Evolutionary conservation across 805 yeast genomes (phyloP), one percentile per base, ranked within the genome.

Genomic region (Cephaloascus albidus): DNA sequence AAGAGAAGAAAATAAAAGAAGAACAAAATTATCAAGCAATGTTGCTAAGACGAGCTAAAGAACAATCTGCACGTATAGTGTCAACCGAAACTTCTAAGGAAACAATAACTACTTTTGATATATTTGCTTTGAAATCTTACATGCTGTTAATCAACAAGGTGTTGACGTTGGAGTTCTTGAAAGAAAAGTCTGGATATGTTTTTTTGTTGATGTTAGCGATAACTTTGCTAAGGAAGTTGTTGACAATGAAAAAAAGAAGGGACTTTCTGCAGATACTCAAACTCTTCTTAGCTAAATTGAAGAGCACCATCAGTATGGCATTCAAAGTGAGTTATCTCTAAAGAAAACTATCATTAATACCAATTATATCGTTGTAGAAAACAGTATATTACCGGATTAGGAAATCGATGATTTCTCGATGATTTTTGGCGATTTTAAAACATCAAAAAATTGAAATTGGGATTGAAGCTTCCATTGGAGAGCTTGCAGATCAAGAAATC

Each of bases 191-290:
- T n/a, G 33, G 33, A 16, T 31, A n/a, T 16, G 18, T n/a, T n/a
- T 31, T 31, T 5, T 6, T 14, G 33, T n/a, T 31, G 8, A 8
- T 31, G 8, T n/a, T 31, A 8, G 6, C 14, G 33, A n/a, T 31
- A 8, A 6, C 16, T 8, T 8, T 31, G 16, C 6, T 8, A n/a
- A 31, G 16, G 14, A 31, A 16, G 18, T n/a, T n/a, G 6, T 10
- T 31, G 18, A 31, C 15, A 8, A 6, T 8, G 8, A n/a, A 15
- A 8, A 31, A 15, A 31, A 31, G 33, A 31, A 16, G 33, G 16
- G 33, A 31, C 14, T 23, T 41, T 45, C 27, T 42, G 53, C 31
- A 43, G 54, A 15, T 46, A 53, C 36, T 41, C 53, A 20, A 39
- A 47, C 15, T 42, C 50, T 35, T 45, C 54, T 34, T 45, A 54